phyloP scores from a whole-genome alignment of 306 rosid species.

The Pterocarpus macrocarpus region DNA sequence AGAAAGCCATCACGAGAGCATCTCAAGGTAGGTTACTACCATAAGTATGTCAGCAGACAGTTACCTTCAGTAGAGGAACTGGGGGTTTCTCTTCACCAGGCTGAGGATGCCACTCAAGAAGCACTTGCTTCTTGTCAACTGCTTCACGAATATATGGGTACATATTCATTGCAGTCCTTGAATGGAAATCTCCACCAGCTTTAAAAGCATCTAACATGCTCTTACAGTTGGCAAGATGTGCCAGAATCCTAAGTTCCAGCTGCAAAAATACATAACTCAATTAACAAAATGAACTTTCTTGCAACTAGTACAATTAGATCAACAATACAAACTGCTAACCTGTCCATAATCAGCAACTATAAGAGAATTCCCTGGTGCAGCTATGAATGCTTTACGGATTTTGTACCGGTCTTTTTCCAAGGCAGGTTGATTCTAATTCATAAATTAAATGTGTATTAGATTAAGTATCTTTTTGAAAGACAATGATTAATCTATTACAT shows the following conservation, averaged over 20 bases:
- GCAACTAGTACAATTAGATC: constrained; percentile 29
- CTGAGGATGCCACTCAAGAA: constrained; percentile 96
- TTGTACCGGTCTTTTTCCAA: constrained; percentile 96
- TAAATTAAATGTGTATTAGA: constrained; percentile 35
- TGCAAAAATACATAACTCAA: constrained; percentile 58
- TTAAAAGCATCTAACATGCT: constrained; percentile 95
- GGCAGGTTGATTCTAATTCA: constrained; percentile 94
- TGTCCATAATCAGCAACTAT: constrained; percentile 98
- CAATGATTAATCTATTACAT: constrained; percentile 15
- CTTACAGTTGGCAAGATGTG: constrained; percentile 92
- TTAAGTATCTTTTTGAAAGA: constrained; percentile 25
- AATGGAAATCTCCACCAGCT: constrained; percentile 99
- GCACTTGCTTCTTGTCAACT: constrained; percentile 71
- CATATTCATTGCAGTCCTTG: constrained; percentile 99
- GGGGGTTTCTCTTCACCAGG: constrained; percentile 97
- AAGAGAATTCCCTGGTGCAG: constrained; percentile 91
- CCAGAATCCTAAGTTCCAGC: constrained; percentile 98
- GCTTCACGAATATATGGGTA: constrained; percentile 94
- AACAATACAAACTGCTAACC: constrained; percentile 59
- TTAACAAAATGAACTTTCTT: constrained; percentile 43
- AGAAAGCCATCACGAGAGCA: constrained; percentile 1
- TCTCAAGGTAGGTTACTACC: constrained; percentile 26
- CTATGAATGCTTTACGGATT: constrained; percentile 94
- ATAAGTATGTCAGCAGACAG: neutral
- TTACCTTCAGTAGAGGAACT: constrained; percentile 93